phyloP scores from a whole-genome alignment of 1,284 basidiomycete species.

The Trichosporon ovoides region DNA sequence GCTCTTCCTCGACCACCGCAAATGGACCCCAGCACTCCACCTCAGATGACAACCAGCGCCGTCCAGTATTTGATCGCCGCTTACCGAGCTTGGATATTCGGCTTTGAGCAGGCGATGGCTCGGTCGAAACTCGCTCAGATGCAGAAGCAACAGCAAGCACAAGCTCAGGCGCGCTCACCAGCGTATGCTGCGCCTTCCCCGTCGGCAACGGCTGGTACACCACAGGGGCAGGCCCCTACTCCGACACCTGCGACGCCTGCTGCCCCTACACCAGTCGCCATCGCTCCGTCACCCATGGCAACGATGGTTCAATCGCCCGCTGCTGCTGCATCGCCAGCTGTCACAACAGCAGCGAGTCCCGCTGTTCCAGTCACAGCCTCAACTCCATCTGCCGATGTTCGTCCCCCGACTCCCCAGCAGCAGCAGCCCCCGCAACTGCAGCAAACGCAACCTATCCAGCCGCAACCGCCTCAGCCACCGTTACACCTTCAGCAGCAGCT shows the following conservation, averaged over 20 bases:
- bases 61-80: conserved; percentile 34
- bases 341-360: neutral
- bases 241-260: neutral
- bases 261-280: neutral
- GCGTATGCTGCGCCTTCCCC: neutral
- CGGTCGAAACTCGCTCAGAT: conserved; percentile 17
- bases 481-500: conserved; percentile 1
- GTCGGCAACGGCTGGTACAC: neutral
- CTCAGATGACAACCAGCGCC: conserved; percentile 29
- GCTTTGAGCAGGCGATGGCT: conserved; percentile 39
- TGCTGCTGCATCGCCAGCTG: neutral
- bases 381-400: neutral
- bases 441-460: no score
- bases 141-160: conserved; percentile 15
- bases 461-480: conserved; percentile 7
- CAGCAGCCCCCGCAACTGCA: conserved; percentile 11
- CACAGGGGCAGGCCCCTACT: neutral
- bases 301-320: neutral
- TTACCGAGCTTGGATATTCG: conserved; percentile 37
- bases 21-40: conserved; percentile 20
- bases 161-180: neutral
- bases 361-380: neutral
- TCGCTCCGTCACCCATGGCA: conserved; percentile 3
- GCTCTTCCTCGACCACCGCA: conserved; percentile 22
- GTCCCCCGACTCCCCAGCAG: neutral